Evolutionary conservation across 2,329 filamentous ascomycete genomes (phyloP), one percentile per base, ranked within the genome.

Genomic region (Calycina marina): DNA sequence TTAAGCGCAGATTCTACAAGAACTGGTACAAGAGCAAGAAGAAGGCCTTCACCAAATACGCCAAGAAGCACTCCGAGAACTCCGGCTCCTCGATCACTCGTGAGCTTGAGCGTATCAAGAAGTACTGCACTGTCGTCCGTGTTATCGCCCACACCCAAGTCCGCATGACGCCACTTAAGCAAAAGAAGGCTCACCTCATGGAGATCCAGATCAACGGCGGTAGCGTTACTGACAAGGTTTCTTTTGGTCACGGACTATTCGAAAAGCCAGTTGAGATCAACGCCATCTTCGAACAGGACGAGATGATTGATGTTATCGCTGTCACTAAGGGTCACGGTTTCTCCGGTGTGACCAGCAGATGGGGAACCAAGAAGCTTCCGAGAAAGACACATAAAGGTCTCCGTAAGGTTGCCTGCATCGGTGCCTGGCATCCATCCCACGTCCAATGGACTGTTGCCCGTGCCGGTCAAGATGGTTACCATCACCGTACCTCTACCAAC

Each of bases 1-100:
- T 98, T 65, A 93, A 93, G 80, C 83, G 90, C 58, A 83, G 90
- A 61, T 98, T 98, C 84, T 98, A 98, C 83, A 96, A 96, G 85
- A 98, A 98, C 81, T 98, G 90, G 90, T 98, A 98, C 82, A 93
- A 93, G 81, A 85, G 77, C 76, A 98, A 98, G 86, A 96, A 94
- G 84, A 98, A 98, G 88, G 90, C 90, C 44, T 98, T 98, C 74
- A 98, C 90, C 75, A 94, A 93, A 75, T 98, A 98, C 70, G 84
- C 90, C 72, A 98, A 96, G 84, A 88, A 93, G 78, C 84, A 96
- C 79, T 85, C 88, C 47, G 88, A 96, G 72, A 78, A 67, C 70
- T 81, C 65, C 66, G 86, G 84, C 56, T 69, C 82, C 53, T 85
- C 83, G 57, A 80, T 96, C 71, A 85, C 81, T 64, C 82, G 83